Base-by-base conservation (phyloP, 164 flowering plant genomes). In the Santalum album region DNA sequence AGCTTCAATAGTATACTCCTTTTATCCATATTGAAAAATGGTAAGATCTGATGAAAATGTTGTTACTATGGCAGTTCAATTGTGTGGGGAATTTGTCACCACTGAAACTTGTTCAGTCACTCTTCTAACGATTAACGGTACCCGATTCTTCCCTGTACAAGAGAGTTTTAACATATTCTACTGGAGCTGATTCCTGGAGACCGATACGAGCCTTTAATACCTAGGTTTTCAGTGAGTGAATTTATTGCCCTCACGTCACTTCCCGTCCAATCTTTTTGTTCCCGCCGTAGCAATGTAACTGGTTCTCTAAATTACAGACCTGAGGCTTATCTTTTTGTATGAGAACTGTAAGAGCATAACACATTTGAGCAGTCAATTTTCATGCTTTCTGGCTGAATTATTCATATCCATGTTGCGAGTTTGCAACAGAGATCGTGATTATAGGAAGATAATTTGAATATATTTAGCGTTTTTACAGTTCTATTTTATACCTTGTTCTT, bases 51-150 rank as follows among this genome's bases (percentile, higher is more conserved):
- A 32, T 32, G 7, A 32, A 34, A n/a, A n/a, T 25, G 19, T 35
- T 61, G 15, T 59, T 53, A 6, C 42, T 32, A n/a, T 73, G 62
- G 29, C 87, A 82, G 84, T 77, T 75, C 75, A 77, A 75, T 29
- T 25, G 65, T 32, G 80, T 82, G 25, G 78, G 84, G 56, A 70
- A 60, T 43, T 51, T 79, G 47, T 47, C 65, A 11, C 53, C 81
- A 3, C 44, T 54, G 2, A 57, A 65, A 39, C 64, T 64, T 6
- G 79, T 71, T 26, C 48, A 48, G 7, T 68, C 78, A 35, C 71
- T 77, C 53, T 81, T 79, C 72, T 53, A 52, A 49, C 46, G 61
- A 60, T 49, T 45, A 64, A 57, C 46, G 9, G 38, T 6, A 10
- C 25, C 54, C 42, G 51, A 54, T 25, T 44, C 53, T 49, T 43